Base-by-base conservation (phyloP, 768 basidiomycete species). In the Panaeolus cyanescens region DNA sequence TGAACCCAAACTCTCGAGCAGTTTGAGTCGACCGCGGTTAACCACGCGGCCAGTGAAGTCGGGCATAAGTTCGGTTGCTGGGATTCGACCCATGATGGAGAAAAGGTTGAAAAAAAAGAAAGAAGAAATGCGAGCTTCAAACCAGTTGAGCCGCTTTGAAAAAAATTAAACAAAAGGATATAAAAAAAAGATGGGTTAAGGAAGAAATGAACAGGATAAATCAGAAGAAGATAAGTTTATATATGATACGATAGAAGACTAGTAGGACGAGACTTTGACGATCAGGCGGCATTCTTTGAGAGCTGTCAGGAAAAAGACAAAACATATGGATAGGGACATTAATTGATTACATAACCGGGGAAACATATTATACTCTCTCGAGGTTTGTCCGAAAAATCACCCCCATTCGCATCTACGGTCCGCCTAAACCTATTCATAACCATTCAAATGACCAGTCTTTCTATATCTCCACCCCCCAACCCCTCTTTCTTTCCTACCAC, bases 1-100 rank as follows among this genome's bases (percentile, higher is more conserved):
- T 54, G 85, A 79, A 55, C 91, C 93, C 59, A 95, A 79, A 57
- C 80, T 78, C 61, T 85, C 80, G 61, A 84, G 70, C 64, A 95
- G 80, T 65, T 80, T 79, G 68, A 90, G 82, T 60, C 83, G 85
- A 63, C 85, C 86, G 62, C 81, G 75, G 73, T 85, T 84, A 67
- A 93, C 78, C 56, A 70, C 65, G 55, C 72, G 69, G 56, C 83
- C 84, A 50, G 80, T 74, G 66, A 87, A 81, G 64, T 85, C 76
- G 62, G 83, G 85, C 68, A 83, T 75, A 33, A 71, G 67, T 36
- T 81, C 76, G 31, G 81, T 75, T 58, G 75, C 73, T 56, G 77
- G 66, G 61, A 72, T 64, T 61, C 76, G 78, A 63, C 72, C 76
- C 82, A 83, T 84, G 63, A 62, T 72, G 68, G 59, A 67, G 59